Percentiles rank a stretch among this genome's conserved stretches.
phyloP scores from a whole-genome alignment of 345 rosid species.

The Geranium rotundifolium region DNA sequence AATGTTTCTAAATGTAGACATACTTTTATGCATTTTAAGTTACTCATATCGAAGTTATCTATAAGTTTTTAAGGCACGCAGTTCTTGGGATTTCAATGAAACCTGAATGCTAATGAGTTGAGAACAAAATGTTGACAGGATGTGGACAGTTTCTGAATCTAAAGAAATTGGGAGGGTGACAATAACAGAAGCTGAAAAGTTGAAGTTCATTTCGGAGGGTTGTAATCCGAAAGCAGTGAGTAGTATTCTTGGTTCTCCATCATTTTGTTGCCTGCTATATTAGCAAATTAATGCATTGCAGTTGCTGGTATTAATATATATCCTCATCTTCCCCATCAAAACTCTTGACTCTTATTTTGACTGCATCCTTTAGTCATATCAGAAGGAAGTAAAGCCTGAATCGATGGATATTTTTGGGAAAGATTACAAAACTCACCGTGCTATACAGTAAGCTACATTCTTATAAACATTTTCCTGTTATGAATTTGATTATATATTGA shows the following conservation, averaged over 20 bases:
- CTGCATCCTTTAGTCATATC: conserved; percentile 32
- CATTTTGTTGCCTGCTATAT: background rate
- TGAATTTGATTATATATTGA: background rate
- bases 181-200: conserved; percentile 55
- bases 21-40: background rate
- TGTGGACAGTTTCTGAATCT: conserved; percentile 62
- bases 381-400: conserved; percentile 60
- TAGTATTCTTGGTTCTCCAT: conserved; percentile 3
- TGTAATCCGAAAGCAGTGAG: conserved; percentile 61
- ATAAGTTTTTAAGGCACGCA: background rate
- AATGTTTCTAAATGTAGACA: background rate
- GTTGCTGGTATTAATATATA: background rate
- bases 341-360: conserved; percentile 21
- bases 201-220: conserved; percentile 70
- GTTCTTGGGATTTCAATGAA: background rate
- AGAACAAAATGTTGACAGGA: conserved; percentile 32
- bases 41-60: no score
- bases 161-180: conserved; percentile 47
- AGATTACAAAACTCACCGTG: conserved; percentile 65
- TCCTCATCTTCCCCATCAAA: conserved; percentile 4
- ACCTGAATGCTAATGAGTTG: background rate
- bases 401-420: conserved; percentile 54
- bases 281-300: background rate
- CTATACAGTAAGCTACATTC: conserved; percentile 60
- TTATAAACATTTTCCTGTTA: background rate